phyloP scores from a whole-genome alignment of 2,329 filamentous ascomycete species.

The Sarocladium oryzae region DNA sequence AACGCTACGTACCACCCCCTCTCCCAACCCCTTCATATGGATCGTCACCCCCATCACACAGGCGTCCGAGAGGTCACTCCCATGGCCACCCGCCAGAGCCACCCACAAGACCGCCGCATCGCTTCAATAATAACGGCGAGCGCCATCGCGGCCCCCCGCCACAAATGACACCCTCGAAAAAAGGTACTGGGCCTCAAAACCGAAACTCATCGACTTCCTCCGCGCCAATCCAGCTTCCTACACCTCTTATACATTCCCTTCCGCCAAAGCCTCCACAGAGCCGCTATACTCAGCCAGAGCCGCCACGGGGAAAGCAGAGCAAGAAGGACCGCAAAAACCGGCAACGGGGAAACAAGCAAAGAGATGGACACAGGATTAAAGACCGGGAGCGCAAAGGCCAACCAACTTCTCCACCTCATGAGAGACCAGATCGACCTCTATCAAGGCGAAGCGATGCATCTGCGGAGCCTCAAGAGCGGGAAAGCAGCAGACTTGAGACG shows the following conservation, averaged over 20 bases:
- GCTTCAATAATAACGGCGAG: not conserved
- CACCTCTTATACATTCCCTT: constrained; percentile 3
- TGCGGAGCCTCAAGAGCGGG: not conserved
- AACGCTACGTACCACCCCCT: not conserved
- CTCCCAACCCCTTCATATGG: not conserved
- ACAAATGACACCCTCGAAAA: not conserved
- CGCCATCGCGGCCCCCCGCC: not conserved
- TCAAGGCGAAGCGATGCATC: not conserved
- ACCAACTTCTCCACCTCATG: not conserved
- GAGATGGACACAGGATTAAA: not conserved
- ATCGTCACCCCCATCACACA: not conserved
- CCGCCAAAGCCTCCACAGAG: constrained; percentile 9
- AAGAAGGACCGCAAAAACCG: constrained; percentile 2
- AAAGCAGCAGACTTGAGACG: not conserved
- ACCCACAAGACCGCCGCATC: not conserved
- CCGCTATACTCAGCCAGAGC: not conserved
- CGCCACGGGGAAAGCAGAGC: not conserved
- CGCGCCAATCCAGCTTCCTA: not conserved
- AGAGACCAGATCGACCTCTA: not conserved
- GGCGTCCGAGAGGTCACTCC: not conserved
- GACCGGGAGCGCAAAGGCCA: not conserved
- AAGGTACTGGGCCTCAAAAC: not conserved
- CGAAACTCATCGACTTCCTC: not conserved
- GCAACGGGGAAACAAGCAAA: not conserved
- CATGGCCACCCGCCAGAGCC: not conserved